These are phyloP conservation scores for Xylaria intraflava DNA, from an alignment of 495 filamentous ascomycete genomes.

Conservation along the genomic window DNA sequence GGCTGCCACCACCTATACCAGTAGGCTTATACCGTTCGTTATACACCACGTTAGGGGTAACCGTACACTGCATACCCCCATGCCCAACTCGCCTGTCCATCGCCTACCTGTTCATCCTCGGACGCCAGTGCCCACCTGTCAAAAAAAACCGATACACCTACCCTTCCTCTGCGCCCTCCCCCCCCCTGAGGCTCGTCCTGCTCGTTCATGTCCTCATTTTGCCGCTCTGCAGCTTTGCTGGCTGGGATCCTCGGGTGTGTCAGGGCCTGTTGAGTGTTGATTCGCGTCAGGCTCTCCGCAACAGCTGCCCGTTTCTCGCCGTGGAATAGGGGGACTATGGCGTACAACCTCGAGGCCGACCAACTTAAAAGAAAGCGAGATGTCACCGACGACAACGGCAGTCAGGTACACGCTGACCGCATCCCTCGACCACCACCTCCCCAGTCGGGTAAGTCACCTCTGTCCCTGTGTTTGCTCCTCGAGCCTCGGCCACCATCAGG, in stretches of 20 bases:
- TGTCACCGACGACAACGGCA: constrained; percentile 32
- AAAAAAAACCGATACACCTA: background rate
- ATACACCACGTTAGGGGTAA: background rate
- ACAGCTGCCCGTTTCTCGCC: constrained; percentile 4
- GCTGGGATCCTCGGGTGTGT: constrained; percentile 6
- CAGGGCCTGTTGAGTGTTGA: constrained; percentile 1
- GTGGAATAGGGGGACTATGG: constrained; percentile 23
- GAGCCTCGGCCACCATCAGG: background rate
- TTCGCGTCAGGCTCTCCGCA: constrained; percentile 3
- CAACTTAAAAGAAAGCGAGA: constrained; percentile 39
- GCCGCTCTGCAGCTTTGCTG: constrained; percentile 5
- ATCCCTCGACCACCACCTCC: constrained; percentile 40
- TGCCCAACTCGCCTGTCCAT: background rate
- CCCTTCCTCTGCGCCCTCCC: background rate
- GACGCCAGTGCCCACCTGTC: constrained; percentile 1
- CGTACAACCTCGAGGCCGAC: constrained; percentile 27
- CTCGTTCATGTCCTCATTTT: constrained; percentile 7
- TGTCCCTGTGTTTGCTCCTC: background rate
- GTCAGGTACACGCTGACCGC: constrained; percentile 31
- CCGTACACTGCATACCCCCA: background rate
- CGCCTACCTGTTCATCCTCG: background rate
- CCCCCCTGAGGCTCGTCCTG: constrained; percentile 2
- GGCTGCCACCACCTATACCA: background rate
- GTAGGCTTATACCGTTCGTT: background rate
- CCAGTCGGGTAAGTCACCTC: constrained; percentile 34